Evolutionary conservation across 805 yeast genomes (phyloP).

Genomic region (Pichia cabralensis): DNA sequence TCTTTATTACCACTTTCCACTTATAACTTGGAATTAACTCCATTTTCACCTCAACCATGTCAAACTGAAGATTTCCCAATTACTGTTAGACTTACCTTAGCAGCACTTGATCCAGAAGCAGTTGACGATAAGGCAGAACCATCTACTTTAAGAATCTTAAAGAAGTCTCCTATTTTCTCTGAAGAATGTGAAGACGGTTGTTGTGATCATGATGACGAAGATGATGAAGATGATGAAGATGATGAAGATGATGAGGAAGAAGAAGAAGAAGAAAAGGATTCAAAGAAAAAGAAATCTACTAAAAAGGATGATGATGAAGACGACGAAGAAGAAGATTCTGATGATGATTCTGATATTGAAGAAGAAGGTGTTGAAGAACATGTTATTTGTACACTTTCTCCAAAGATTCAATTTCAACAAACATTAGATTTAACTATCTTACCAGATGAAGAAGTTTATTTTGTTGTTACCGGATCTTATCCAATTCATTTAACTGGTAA

Average conservation of each 20-base stretch:
- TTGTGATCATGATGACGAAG: constrained; percentile 40
- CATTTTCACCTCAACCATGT: constrained; percentile 83
- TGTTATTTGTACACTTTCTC: constrained; percentile 83
- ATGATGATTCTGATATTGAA: constrained; percentile 46
- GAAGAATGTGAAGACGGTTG: constrained; percentile 36
- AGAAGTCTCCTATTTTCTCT: constrained; percentile 41
- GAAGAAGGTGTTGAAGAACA: constrained; percentile 77
- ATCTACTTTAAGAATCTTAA: constrained; percentile 81
- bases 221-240: constrained; percentile 31
- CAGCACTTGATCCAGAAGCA: constrained; percentile 88
- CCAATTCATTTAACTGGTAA: constrained; percentile 89
- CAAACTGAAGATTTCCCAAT: constrained; percentile 80
- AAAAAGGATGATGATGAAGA: constrained; percentile 31
- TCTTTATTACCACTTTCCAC: constrained; percentile 76
- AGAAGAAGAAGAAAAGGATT: constrained; percentile 22
- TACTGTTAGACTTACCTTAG: constrained; percentile 85
- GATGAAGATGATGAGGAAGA: constrained; percentile 25
- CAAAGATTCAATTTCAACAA: constrained; percentile 80
- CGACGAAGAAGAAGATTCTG: constrained; percentile 44
- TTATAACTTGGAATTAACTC: constrained; percentile 74
- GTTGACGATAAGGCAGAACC: constrained; percentile 76
- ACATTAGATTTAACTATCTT: constrained; percentile 79
- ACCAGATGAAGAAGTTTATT: constrained; percentile 89
- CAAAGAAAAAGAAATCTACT: constrained; percentile 19
- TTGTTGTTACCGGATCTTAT: constrained; percentile 94